Evolutionary conservation across 805 yeast species (phyloP), one percentile per base, ranked within the genome.

Genomic region (Ogataea nitratoaversa): DNA sequence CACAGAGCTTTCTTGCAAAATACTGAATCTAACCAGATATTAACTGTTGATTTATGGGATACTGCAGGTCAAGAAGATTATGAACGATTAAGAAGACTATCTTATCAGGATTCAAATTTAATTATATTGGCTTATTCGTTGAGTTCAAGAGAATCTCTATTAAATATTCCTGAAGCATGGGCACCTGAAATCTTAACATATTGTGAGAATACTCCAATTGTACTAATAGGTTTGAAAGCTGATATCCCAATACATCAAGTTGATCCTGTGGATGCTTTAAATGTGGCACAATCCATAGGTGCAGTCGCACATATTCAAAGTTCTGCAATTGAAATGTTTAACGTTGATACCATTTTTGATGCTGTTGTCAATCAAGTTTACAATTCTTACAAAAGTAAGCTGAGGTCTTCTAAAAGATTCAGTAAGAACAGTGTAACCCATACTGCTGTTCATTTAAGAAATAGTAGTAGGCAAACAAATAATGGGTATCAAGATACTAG

Each of bases 41-140:
- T 84, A 53, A 86, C 85, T 53, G 72, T 88, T 37, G 96, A 95
- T 28, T 72, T 89, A 33, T 88, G 96, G 96, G 96, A 88, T 72
- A 89, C 96, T 2, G 96, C 96, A 2, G 96, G 96, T 17, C 96
- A 88, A 65, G 83, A 85, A 56, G 96, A 88, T 56, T 88, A 88
- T 62, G 96, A 89, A 60, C 71, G 95, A 47, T 71, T 88, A 53
- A 74, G 96, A 62, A 93, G 96, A 12, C 68, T 88, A 47, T 82
- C 90, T 24, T 88, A 88, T 56, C 96, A 90, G 5, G 95, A 85
- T 50, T 85, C 82, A 3, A 85, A 87, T 58, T 65, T 88, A 2
- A 61, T 88, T 14, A 66, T 90, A 42, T 67, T 88, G 8, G 89
- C 96, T 43, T 90, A 85, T 59, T 68, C 91, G 2, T 70, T 87